These are phyloP conservation scores for Aphanocladium album DNA, from an alignment of 2,329 filamentous ascomycete genomes.

Conservation along the genomic window DNA sequence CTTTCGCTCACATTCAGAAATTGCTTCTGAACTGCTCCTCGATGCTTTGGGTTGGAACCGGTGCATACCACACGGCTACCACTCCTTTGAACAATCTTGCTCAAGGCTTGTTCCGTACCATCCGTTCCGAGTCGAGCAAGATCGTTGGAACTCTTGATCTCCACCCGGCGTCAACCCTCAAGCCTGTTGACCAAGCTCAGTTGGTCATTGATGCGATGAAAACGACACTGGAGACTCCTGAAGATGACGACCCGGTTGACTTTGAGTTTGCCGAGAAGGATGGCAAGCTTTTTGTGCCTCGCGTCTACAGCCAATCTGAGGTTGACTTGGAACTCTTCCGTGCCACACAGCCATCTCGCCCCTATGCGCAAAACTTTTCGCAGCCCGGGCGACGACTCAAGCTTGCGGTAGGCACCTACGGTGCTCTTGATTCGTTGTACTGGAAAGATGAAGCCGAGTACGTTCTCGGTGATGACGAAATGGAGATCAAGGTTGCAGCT, in stretches of 20 bases:
- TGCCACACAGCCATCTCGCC: conserved; percentile 20
- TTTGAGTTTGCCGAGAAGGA: conserved; percentile 26
- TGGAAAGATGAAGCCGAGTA: conserved; percentile 31
- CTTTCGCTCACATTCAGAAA: conserved; percentile 34
- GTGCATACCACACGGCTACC: conserved; percentile 32
- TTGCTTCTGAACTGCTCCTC: conserved; percentile 31
- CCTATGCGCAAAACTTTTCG: conserved; percentile 33
- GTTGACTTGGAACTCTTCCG: conserved; percentile 25
- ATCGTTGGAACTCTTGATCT: conserved; percentile 42
- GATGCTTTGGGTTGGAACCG: conserved; percentile 36
- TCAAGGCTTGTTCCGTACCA: conserved; percentile 38
- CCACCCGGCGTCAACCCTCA: conserved; percentile 30
- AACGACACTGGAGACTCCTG: conserved; percentile 17
- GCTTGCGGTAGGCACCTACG: conserved; percentile 34
- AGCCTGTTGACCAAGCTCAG: conserved; percentile 24
- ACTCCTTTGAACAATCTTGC: conserved; percentile 40
- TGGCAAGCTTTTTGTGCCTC: conserved; percentile 25
- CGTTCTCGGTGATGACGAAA: conserved; percentile 29
- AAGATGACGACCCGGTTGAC: conserved; percentile 20
- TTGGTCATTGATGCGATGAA: conserved; percentile 27
- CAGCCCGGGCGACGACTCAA: conserved; percentile 29
- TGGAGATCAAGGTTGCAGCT: conserved; percentile 40
- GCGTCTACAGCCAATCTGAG: conserved; percentile 22
- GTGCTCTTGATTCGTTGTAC: conserved; percentile 35
- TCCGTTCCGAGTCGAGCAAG: conserved; percentile 42